These are phyloP conservation scores for Chaetomium olivaceum DNA, from an alignment of 2,329 filamentous ascomycete genomes.

Conservation along the genomic window DNA sequence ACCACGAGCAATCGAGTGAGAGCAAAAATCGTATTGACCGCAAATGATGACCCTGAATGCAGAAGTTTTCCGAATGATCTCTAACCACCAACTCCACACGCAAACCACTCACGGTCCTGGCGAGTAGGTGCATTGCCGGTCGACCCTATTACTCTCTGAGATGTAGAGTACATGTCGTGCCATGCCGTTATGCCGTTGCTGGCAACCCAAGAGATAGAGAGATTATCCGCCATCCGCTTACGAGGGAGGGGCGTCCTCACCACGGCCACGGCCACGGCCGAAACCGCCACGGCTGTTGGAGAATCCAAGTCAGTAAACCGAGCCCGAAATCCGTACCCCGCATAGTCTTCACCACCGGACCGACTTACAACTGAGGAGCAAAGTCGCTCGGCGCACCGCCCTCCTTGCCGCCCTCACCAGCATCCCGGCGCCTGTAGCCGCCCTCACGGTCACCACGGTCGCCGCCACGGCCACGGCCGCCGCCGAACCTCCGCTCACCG, in stretches of 20 bases:
- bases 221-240: conserved; percentile 41
- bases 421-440: conserved; percentile 89
- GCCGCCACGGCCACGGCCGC: conserved; percentile 70
- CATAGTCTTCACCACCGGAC: background rate
- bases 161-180: conserved; percentile 51
- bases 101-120: conserved; percentile 38
- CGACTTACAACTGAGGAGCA: conserved; percentile 80
- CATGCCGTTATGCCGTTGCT: conserved; percentile 33
- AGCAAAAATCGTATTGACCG: conserved; percentile 32
- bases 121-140: conserved; percentile 36
- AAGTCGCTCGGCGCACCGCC: conserved; percentile 90
- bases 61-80: conserved; percentile 32
- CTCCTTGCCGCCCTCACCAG: conserved; percentile 83
- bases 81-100: conserved; percentile 34
- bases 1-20: conserved; percentile 25
- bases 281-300: conserved; percentile 73
- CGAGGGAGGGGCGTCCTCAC: conserved; percentile 65
- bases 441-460: conserved; percentile 82
- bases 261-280: conserved; percentile 86
- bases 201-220: conserved; percentile 34
- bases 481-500: conserved; percentile 75
- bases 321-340: background rate
- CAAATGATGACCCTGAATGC: conserved; percentile 32
- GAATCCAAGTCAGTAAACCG: conserved; percentile 40
- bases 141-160: conserved; percentile 35